These are phyloP conservation scores for Penicillium sp. DNA, from an alignment of 2,329 filamentous ascomycete species.

Conservation along the genomic window DNA sequence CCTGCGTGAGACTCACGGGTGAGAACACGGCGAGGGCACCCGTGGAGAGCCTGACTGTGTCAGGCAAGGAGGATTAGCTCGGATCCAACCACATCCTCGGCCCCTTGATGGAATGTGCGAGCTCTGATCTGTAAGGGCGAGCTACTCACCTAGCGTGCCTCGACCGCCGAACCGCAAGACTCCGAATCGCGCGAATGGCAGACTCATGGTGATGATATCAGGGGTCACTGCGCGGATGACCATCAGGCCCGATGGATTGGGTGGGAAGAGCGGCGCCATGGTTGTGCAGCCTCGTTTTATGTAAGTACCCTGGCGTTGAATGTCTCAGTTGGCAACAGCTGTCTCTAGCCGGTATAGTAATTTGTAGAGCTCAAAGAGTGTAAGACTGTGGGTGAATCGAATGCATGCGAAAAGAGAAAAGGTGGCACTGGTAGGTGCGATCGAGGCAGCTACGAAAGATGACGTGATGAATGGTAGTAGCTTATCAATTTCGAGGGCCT, in stretches of 20 bases:
- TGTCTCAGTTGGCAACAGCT: slow-evolving; percentile 5
- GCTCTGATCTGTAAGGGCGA: slow-evolving; percentile 6
- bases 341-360: neutral
- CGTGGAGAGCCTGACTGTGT: slow-evolving; percentile 67
- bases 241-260: slow-evolving; percentile 76
- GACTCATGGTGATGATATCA: slow-evolving; percentile 55
- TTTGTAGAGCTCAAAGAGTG: neutral
- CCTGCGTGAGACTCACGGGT: slow-evolving; percentile 76
- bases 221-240: slow-evolving; percentile 82
- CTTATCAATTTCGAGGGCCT: neutral
- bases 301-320: slow-evolving; percentile 11
- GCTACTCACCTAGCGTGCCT: slow-evolving; percentile 68
- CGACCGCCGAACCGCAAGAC: slow-evolving; percentile 77
- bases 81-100: neutral
- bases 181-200: slow-evolving; percentile 80
- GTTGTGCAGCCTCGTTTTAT: slow-evolving; percentile 7
- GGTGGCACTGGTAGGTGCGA: neutral
- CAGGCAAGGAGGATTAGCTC: slow-evolving; percentile 18
- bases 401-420: neutral
- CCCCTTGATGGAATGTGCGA: slow-evolving; percentile 1
- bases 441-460: neutral
- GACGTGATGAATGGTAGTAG: neutral
- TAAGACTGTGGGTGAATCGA: neutral
- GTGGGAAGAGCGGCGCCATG: slow-evolving; percentile 55
- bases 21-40: slow-evolving; percentile 86